Conservation (phyloP, 371 early-diverging fungal genomes). For the Syncephalastrum contaminatum region DNA sequence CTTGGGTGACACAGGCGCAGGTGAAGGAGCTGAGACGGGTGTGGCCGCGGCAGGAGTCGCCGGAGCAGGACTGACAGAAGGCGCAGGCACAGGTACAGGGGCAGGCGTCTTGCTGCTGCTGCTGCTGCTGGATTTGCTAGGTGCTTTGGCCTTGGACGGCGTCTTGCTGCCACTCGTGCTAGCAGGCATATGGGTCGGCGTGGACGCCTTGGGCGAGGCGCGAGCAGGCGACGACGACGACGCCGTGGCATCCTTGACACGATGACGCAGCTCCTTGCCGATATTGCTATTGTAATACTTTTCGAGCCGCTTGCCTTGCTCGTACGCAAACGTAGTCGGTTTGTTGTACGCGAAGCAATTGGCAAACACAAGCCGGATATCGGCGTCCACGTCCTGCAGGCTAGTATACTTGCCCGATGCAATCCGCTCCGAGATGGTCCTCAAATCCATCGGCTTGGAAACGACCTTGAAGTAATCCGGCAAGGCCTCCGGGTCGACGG, state of each 20-base stretch:
- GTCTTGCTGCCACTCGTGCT: too few species aligned
- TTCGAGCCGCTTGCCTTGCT: conserved; percentile 72
- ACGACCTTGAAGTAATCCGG: conserved; percentile 87
- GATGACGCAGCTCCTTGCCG: conserved; percentile 44
- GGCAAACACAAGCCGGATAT: conserved; percentile 65
- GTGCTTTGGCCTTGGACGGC: too few species aligned
- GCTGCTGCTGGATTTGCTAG: too few species aligned
- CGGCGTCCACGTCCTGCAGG: conserved; percentile 52
- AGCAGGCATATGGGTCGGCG: background rate
- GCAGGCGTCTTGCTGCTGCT: too few species aligned
- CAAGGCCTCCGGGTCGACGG: conserved; percentile 90
- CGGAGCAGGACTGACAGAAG: too few species aligned
- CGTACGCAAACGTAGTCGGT: conserved; percentile 76
- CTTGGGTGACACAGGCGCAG: background rate
- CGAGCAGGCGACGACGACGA: background rate
- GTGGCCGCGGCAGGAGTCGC: background rate
- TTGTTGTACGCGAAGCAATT: conserved; percentile 95
- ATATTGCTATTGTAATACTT: conserved; percentile 51
- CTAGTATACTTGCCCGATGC: conserved; percentile 56
- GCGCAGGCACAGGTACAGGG: too few species aligned
- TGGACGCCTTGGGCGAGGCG: background rate
- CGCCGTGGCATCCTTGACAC: conserved; percentile 10
- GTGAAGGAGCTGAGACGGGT: conserved; percentile 4
- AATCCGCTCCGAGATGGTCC: conserved; percentile 84
- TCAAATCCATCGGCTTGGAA: conserved; percentile 95